Base-by-base conservation (phyloP, 768 basidiomycete species). In the Suillus subluteus region DNA sequence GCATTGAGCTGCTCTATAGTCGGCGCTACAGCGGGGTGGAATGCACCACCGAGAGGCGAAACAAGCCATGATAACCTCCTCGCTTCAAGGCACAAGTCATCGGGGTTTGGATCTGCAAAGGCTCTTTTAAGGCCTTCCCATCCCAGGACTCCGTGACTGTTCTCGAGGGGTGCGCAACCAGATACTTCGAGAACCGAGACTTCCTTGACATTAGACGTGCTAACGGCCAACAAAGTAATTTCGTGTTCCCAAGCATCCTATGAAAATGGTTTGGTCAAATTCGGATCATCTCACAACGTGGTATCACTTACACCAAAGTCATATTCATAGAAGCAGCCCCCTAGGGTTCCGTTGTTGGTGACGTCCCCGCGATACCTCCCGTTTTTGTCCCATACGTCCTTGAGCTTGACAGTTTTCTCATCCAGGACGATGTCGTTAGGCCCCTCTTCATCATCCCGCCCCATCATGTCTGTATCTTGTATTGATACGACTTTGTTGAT, bases 11-110 rank as follows among this genome's bases (percentile, higher is more conserved):
- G 21, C n/a, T 37, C 64, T 26, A 50, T 23, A 32, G 64, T 59
- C 7, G 67, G 67, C 13, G 56, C 67, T 12, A 55, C 18, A 23
- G 52, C 26, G 15, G 67, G 67, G 38, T 67, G 37, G 44, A 58
- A 67, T 35, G 38, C 62, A 26, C 54, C 32, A 11, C 64, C 67
- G 5, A 61, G 50, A 37, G 46, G 18, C 9, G 67, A 67, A 40
- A 59, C 50, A 80, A 67, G 79, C 75, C 21, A 64, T 76, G 62
- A 65, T 76, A 41, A 84, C 48, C n/a, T 46, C 12, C 65, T 43
- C 18, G 67, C 65, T 64, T 50, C 58, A 30, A 44, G 44, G 15
- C 35, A 40, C 41, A 40, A 46, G 3, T 58, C 46, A 44, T 61
- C 35, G 1, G 44, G 58, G 50, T 66, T 46, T 23, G 65, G 56